phyloP scores from a whole-genome alignment of 352 stramenopile genomes.

The Thraustotheca clavata region DNA sequence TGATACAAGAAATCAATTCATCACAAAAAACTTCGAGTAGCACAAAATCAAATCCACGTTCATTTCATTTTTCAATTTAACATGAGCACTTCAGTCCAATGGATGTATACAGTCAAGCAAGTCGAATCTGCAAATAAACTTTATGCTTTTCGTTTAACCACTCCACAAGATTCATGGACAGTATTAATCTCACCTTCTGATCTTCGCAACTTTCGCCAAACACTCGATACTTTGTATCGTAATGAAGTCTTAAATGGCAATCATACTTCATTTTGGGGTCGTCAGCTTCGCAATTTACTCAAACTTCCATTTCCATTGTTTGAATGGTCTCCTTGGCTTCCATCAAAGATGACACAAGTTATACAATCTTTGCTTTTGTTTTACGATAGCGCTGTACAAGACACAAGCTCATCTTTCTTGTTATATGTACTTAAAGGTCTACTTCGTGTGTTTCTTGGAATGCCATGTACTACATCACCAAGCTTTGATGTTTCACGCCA shows the following conservation, averaged over 20 bases:
- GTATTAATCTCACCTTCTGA: not conserved
- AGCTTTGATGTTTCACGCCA: no score
- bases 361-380: not conserved
- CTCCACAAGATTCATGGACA: not conserved
- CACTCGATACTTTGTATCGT: not conserved
- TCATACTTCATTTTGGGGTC: not conserved
- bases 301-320: not conserved
- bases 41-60: no score
- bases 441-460: not conserved
- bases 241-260: conserved; percentile 1
- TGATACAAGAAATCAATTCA: no score
- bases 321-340: not conserved
- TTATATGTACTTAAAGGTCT: not conserved
- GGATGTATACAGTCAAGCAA: not conserved
- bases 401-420: not conserved
- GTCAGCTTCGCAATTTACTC: not conserved
- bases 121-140: not conserved
- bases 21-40: no score
- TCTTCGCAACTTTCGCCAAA: not conserved
- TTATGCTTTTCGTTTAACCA: not conserved
- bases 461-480: no score
- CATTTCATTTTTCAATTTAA: not conserved
- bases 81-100: not conserved
- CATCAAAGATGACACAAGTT: not conserved
- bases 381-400: not conserved